These are phyloP conservation scores for Brasilioporus rufonigricans DNA, from an alignment of 768 basidiomycete genomes.

Conservation along the genomic window DNA sequence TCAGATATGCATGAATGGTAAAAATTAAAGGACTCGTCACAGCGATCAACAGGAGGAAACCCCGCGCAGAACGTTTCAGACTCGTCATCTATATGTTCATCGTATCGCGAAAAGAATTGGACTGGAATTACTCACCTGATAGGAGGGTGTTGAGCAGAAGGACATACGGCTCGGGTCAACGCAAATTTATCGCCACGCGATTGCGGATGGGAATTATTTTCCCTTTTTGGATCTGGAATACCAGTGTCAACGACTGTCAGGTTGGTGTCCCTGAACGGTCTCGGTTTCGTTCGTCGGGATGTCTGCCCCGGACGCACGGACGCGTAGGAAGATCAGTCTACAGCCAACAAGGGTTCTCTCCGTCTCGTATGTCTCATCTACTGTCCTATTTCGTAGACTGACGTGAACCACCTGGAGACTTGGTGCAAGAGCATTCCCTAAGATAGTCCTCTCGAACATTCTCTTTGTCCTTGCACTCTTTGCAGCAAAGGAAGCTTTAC, in stretches of 20 bases:
- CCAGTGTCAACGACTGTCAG: neutral
- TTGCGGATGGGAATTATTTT: conserved; percentile 18
- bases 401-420: conserved; percentile 39
- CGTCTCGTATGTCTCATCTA: conserved; percentile 44
- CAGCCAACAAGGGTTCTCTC: conserved; percentile 54
- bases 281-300: conserved; percentile 32
- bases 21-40: conserved; percentile 62
- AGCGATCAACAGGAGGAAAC: conserved; percentile 53
- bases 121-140: conserved; percentile 18
- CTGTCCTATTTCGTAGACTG: neutral
- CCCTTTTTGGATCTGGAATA: conserved; percentile 14
- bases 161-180: neutral
- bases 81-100: conserved; percentile 74
- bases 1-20: conserved; percentile 98
- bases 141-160: neutral
- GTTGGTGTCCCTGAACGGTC: neutral
- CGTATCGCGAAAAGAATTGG: conserved; percentile 21
- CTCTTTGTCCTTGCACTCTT: conserved; percentile 62
- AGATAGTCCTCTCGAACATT: conserved; percentile 58
- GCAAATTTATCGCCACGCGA: conserved; percentile 6
- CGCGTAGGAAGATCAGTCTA: conserved; percentile 61
- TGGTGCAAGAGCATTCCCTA: conserved; percentile 50
- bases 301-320: conserved; percentile 67
- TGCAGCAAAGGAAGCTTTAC: conserved; percentile 63
- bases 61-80: conserved; percentile 62